Conservation (phyloP, 495 filamentous ascomycete species). For the Sordaria brevicollis region DNA sequence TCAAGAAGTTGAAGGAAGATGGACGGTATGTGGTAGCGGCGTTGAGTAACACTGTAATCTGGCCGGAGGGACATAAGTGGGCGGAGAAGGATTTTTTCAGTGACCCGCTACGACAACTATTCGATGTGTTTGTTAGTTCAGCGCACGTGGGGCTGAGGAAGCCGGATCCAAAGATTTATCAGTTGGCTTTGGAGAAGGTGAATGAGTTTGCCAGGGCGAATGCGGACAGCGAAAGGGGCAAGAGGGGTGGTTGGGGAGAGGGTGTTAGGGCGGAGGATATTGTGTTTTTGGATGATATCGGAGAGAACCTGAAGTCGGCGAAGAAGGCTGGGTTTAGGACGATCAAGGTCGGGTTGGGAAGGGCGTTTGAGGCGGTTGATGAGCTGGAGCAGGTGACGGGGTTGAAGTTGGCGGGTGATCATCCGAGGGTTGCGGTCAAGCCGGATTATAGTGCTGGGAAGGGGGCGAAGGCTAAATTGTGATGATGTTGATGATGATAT, state of each 20-base stretch:
- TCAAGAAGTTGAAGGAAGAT: constrained; percentile 53
- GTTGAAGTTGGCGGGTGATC: constrained; percentile 32
- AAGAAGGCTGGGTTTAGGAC: constrained; percentile 68
- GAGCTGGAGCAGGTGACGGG: constrained; percentile 41
- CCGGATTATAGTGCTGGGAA: constrained; percentile 16
- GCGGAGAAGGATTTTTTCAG: constrained; percentile 21
- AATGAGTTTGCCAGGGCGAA: constrained; percentile 45
- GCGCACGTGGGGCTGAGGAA: constrained; percentile 86
- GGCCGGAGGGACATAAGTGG: constrained; percentile 57
- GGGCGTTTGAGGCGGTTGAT: constrained; percentile 59
- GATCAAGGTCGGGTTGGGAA: constrained; percentile 73
- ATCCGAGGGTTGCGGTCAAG: constrained; percentile 33
- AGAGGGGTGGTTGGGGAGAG: constrained; percentile 35
- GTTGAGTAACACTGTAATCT: constrained; percentile 79
- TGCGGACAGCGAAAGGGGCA: constrained; percentile 20
- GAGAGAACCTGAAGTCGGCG: constrained; percentile 78
- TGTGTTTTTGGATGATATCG: constrained; percentile 92
- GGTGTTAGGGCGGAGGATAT: constrained; percentile 56
- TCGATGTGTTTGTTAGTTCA: constrained; percentile 75
- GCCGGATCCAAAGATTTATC: constrained; percentile 73
- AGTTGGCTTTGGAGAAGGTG: constrained; percentile 55
- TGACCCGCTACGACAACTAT: constrained; percentile 46
- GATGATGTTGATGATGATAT: not conserved
- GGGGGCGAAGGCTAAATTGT: constrained; percentile 29
- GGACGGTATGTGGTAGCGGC: constrained; percentile 67